These are phyloP conservation scores for Tuctoria greenei DNA, from an alignment of 176 grass and related monocot genomes.

Conservation along the genomic window DNA sequence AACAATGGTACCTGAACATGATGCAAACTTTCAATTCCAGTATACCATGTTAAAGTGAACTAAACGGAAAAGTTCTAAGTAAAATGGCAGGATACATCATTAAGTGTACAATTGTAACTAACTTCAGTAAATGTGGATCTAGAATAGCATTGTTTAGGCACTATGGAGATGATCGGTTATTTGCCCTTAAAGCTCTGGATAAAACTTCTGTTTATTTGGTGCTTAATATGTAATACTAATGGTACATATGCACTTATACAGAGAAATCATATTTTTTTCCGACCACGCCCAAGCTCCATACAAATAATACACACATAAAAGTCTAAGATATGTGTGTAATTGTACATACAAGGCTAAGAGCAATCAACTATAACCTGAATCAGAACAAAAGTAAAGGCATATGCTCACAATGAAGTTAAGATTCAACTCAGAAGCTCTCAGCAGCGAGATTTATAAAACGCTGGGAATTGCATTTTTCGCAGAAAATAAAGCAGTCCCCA, in stretches of 20 bases:
- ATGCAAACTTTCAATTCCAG: slow-evolving; percentile 21
- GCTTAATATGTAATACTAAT: neutral
- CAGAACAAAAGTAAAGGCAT: neutral
- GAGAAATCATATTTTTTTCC: neutral
- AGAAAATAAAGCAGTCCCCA: neutral
- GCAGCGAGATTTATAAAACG: neutral
- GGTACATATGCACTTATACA: neutral
- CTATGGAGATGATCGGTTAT: neutral
- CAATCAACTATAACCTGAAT: neutral
- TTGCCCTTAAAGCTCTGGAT: neutral
- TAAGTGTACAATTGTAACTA: neutral
- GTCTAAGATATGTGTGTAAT: neutral
- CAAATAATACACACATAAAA: slow-evolving; percentile 1
- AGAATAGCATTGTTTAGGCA: neutral
- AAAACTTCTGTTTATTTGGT: neutral
- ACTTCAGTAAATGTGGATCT: neutral
- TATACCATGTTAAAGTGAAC: neutral
- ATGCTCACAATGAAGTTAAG: neutral
- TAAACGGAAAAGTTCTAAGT: neutral
- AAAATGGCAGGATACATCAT: neutral
- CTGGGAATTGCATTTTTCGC: too few species aligned
- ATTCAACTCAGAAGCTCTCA: neutral
- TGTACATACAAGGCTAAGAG: neutral
- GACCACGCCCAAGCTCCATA: slow-evolving; percentile 1
- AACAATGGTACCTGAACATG: slow-evolving; percentile 77